These are phyloP conservation scores for Pueraria montana DNA, from an alignment of 306 rosid species.

Conservation along the genomic window DNA sequence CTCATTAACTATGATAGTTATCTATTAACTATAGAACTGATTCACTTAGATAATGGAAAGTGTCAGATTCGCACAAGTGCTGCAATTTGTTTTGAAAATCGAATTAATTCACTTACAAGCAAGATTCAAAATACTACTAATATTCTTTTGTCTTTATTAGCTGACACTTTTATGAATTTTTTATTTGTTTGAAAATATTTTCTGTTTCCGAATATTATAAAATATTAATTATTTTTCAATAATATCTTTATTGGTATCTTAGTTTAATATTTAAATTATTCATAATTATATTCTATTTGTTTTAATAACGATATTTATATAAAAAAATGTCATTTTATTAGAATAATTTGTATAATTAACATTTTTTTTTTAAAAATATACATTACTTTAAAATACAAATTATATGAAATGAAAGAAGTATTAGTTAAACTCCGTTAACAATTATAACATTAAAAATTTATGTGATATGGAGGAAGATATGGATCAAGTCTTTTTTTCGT, in stretches of 20 bases:
- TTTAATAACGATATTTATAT: too few relatives aligned
- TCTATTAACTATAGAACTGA: neutral
- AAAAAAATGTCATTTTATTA: too few relatives aligned
- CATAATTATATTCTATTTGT: neutral
- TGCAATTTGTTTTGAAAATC: neutral
- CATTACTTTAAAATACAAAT: too few relatives aligned
- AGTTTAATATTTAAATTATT: neutral
- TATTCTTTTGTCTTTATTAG: neutral
- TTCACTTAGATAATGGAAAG: neutral
- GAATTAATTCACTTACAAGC: neutral
- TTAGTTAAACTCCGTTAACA: too few relatives aligned
- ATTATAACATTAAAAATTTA: too few relatives aligned
- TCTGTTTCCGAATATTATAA: neutral
- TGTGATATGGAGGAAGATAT: too few relatives aligned
- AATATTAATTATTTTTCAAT: neutral
- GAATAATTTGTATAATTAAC: too few relatives aligned
- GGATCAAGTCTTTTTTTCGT: too few relatives aligned
- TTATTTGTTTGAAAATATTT: neutral
- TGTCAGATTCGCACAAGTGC: constrained; percentile 2
- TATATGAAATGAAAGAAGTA: too few relatives aligned
- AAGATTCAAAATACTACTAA: neutral
- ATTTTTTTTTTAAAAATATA: too few relatives aligned
- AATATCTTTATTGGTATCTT: neutral
- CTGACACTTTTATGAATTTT: neutral
- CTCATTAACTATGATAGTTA: neutral